Conservation (phyloP, 2,329 filamentous ascomycete species). For the Phialophora tarda region DNA sequence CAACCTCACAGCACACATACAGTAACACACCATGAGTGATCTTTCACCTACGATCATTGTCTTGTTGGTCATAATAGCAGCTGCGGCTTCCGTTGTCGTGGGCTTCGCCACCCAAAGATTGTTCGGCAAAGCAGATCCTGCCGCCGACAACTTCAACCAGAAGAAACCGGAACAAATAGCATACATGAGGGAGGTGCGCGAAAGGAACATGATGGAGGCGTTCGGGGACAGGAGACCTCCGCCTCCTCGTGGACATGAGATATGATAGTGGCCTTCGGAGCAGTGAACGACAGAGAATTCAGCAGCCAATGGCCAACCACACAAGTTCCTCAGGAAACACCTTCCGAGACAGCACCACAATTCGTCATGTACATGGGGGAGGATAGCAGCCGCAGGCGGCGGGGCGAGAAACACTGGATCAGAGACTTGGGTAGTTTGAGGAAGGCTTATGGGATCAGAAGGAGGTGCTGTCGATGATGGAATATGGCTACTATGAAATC, state of each 20-base stretch:
- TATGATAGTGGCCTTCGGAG: not conserved
- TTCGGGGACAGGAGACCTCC: conserved; percentile 22
- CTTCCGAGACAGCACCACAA: not conserved
- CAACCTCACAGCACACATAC: not conserved
- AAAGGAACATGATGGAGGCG: conserved; percentile 21
- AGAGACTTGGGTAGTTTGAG: not conserved
- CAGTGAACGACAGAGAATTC: not conserved
- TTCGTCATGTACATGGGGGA: not conserved
- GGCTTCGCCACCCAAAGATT: conserved; percentile 29
- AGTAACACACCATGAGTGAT: conserved; percentile 2
- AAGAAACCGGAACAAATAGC: conserved; percentile 23
- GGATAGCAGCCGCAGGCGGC: not conserved
- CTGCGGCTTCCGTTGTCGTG: conserved; percentile 18
- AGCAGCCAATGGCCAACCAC: not conserved
- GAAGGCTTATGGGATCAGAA: not conserved
- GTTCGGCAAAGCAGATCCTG: conserved; percentile 12
- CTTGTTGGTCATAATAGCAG: conserved; percentile 29
- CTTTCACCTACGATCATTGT: conserved; percentile 26
- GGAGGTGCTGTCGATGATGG: not conserved
- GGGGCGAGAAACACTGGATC: not conserved
- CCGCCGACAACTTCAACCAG: conserved; percentile 16
- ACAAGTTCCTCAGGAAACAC: not conserved
- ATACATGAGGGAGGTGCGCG: conserved; percentile 33
- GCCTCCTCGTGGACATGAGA: conserved; percentile 1
- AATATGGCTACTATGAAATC: not conserved